phyloP scores from a whole-genome alignment of 2,329 filamentous ascomycete species.

The Thelonectria blattea region DNA sequence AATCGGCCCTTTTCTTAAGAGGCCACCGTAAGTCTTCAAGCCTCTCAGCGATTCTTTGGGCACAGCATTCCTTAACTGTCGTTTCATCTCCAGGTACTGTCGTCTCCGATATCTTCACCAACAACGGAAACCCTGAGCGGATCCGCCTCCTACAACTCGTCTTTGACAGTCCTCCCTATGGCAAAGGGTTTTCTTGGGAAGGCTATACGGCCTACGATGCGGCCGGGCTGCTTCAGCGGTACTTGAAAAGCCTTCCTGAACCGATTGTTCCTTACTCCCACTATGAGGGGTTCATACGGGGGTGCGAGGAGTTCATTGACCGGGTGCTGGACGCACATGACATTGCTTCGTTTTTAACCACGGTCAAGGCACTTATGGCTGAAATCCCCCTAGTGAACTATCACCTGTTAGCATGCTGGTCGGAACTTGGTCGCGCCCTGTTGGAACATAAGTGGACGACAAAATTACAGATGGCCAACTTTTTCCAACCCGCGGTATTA shows the following conservation, averaged over 20 bases:
- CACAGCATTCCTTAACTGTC: neutral
- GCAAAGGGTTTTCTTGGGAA: neutral
- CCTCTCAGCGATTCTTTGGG: too few relatives aligned
- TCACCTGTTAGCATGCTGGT: neutral
- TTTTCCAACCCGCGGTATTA: neutral
- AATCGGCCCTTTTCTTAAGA: neutral
- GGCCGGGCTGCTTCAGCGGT: conserved; percentile 10
- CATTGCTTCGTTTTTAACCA: neutral
- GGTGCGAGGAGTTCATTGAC: neutral
- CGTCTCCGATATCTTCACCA: neutral
- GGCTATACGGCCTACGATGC: neutral
- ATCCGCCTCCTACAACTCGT: neutral
- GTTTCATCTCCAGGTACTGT: neutral
- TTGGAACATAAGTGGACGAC: neutral
- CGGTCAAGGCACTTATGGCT: neutral
- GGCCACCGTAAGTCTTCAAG: neutral
- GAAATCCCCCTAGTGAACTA: neutral
- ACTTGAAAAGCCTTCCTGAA: conserved; percentile 12
- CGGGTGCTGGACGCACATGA: neutral
- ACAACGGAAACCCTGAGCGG: neutral
- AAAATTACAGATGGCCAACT: neutral
- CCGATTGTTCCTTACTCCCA: neutral
- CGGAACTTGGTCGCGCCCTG: neutral
- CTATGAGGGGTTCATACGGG: neutral
- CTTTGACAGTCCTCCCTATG: neutral